These are phyloP conservation scores for Apium graveolens DNA, from an alignment of 129 eudicot species.

Conservation along the genomic window DNA sequence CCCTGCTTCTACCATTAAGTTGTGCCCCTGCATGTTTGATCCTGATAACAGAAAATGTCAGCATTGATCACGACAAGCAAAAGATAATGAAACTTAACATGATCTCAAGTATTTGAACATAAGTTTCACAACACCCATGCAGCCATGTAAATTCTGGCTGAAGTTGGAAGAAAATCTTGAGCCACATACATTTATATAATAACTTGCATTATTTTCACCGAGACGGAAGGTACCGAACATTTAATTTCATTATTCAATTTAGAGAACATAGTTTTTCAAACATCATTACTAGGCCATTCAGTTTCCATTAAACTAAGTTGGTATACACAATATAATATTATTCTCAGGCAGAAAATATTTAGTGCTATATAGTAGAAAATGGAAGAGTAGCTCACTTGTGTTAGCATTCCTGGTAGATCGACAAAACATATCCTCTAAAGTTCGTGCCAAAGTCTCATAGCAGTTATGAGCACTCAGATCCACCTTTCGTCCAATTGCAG, in stretches of 20 bases:
- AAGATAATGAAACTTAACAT: not conserved
- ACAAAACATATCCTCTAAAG: conserved; percentile 75
- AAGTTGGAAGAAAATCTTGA: not conserved
- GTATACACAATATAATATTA: not conserved
- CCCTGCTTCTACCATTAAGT: conserved; percentile 25
- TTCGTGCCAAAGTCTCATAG: conserved; percentile 64
- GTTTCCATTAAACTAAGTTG: not conserved
- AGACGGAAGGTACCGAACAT: too few species aligned
- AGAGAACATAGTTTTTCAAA: not conserved
- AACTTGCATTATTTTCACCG: not conserved
- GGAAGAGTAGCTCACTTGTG: conserved; percentile 39
- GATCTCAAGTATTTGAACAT: not conserved
- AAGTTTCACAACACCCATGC: not conserved
- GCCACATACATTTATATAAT: not conserved
- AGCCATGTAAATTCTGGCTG: not conserved
- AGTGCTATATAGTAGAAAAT: not conserved
- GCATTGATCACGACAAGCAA: not conserved
- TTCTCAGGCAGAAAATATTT: not conserved
- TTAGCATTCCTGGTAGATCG: conserved; percentile 25
- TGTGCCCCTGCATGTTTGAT: conserved; percentile 26
- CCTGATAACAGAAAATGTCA: conserved; percentile 30
- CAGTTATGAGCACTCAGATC: conserved; percentile 73
- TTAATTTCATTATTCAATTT: not conserved
- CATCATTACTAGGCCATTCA: not conserved
- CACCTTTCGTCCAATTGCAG: conserved; percentile 83